Base-by-base conservation (phyloP, 2,329 filamentous ascomycete species). In the Cordyceps farinosa region DNA sequence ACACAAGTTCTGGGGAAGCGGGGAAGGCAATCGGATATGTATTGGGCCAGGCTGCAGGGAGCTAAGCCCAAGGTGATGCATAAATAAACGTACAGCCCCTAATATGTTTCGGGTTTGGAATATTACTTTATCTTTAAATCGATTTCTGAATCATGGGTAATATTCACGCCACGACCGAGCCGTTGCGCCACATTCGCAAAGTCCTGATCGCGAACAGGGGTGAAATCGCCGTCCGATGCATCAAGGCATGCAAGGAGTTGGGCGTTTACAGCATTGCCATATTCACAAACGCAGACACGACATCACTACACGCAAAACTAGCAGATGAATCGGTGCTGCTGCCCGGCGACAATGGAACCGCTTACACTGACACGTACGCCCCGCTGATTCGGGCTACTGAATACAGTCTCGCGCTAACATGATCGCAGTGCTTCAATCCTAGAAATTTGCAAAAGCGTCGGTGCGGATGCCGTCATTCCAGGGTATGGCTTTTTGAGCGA, bases 401-500 rank as follows among this genome's bases (percentile, higher is more conserved):
- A 32, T 27, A 17, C 10, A 32, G 47, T 27, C n/a, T 15, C 10
- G 13, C 34, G 32, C 38, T 30, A 55, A 55, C 15, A 1, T 3
- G 13, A 13, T 34, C 3, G 2, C 3, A 57, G 54, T 10, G 30
- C 54, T 6, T n/a, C 38, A 17, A 72, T 73, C 22, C 59, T 75
- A 10, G 65, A 67, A 9, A 71, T 76, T 27, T 73, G 77, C 34
- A 81, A 79, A 56, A 68, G 77, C 7, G 74, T 80, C 22, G 68
- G 74, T 2, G 80, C 74, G 9, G 77, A 88, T 66, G 84, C 83
- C 3, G 80, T 90, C 17, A 84, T 88, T 53, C 85, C 86, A 0
- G 86, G 86, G 3, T 89, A 89, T 74, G 87, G 87, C 1, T 89
- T 88, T 65, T 72, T 89, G 3, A 84, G 80, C 8, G 86, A 89